Percentiles rank a stretch among this genome's conserved stretches.
Conservation (phyloP, 108 stramenopile genomes). For the Fragilaria crotonensis region DNA sequence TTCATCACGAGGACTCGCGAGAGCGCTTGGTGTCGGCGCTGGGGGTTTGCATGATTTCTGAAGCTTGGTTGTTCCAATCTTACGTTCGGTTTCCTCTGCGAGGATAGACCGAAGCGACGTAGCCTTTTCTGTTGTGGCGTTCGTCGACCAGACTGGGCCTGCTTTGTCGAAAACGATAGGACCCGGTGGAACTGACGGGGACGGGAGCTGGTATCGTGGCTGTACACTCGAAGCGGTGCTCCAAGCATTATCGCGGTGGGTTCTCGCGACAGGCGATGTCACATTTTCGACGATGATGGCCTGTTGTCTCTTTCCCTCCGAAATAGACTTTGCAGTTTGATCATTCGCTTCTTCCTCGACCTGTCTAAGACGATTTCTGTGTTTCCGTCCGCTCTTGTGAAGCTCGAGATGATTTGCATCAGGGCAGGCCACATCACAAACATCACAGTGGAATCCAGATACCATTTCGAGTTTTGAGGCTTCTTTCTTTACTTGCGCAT, state of each 20-base stretch:
- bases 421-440: conserved; percentile 58
- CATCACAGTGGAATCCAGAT: conserved; percentile 37
- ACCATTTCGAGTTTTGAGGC: conserved; percentile 1
- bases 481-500: not conserved
- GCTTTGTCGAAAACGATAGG: conserved; percentile 7
- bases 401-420: conserved; percentile 52
- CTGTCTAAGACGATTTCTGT: conserved; percentile 67
- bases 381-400: conserved; percentile 74
- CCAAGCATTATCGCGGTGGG: too few species aligned
- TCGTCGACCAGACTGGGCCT: not conserved
- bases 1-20: too few species aligned
- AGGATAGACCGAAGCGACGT: not conserved
- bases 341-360: conserved; percentile 49
- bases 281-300: not conserved
- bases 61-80: too few species aligned
- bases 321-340: too few species aligned
- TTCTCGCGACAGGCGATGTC: conserved; percentile 16
- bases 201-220: conserved; percentile 30
- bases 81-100: too few species aligned
- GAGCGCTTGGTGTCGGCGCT: too few species aligned
- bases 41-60: too few species aligned
- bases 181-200: conserved; percentile 15
- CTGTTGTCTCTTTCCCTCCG: too few species aligned
- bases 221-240: too few species aligned
- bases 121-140: not conserved